These are phyloP conservation scores for Porphyra umbilicalis DNA, from an alignment of 31 red algal genomes.

Conservation along the genomic window DNA sequence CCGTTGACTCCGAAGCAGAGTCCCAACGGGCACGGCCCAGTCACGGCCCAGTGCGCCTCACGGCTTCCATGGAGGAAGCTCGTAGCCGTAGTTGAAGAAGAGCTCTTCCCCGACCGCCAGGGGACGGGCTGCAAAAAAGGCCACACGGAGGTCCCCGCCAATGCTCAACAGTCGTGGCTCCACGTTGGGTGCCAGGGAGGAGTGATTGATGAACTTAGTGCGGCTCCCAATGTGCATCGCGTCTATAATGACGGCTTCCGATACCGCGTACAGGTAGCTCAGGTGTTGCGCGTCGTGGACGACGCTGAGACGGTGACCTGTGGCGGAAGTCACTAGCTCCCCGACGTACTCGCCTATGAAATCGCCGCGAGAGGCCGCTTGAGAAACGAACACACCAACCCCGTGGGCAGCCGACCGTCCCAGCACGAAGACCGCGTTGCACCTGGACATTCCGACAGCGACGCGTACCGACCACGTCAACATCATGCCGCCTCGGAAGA, in stretches of 20 bases:
- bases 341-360: conserved; percentile 94
- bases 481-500: no score
- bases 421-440: conserved; percentile 25
- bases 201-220: conserved; percentile 80
- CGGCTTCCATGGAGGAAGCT: background rate
- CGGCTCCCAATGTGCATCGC: conserved; percentile 70
- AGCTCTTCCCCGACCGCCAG: conserved; percentile 80
- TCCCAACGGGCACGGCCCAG: no score
- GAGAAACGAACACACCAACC: conserved; percentile 61
- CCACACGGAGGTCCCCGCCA: conserved; percentile 74
- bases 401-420: conserved; percentile 81
- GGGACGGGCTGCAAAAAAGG: conserved; percentile 60
- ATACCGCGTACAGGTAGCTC: conserved; percentile 73
- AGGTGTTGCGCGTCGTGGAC: conserved; percentile 63
- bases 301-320: conserved; percentile 61
- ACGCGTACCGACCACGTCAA: no score
- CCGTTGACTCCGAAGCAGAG: no score
- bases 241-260: conserved; percentile 54
- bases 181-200: conserved; percentile 43
- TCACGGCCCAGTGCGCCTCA: no score
- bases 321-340: conserved; percentile 64
- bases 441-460: conserved; percentile 46
- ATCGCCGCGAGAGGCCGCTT: conserved; percentile 29
- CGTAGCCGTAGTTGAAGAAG: conserved; percentile 84
- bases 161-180: conserved; percentile 47